Evolutionary conservation across 2,329 filamentous ascomycete genomes (phyloP), one percentile per base, ranked within the genome.

Genomic region (Chrysosporium queenslandicum): DNA sequence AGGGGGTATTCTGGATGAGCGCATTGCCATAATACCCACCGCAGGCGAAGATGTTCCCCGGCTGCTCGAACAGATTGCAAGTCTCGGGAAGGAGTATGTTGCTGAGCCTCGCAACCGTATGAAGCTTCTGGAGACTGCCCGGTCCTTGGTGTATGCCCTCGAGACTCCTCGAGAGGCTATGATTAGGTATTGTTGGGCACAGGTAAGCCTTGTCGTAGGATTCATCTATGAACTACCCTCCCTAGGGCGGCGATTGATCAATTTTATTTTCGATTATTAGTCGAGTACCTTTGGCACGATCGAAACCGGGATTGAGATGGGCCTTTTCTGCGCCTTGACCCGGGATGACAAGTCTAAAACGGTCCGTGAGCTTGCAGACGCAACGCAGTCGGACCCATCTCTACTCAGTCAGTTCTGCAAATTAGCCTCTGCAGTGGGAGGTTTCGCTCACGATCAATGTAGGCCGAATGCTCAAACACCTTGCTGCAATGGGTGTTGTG

Each of bases 81-180:
- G 42, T 1, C 50, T 58, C 16, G 56, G 59, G 7, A 45, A 59
- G 18, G 50, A 37, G 7, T 56, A 58, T 25, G 37, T n/a, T 12
- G 36, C 54, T 7, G 53, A 60, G 25, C 8, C 40, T 11, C 29
- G 55, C 3, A 56, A 57, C 9, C 59, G 63, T 6, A 40, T 61
- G 29, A 56, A 58, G 20, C 54, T 64, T 1, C 43, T 65, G 20
- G 60, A 63, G n/a, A 45, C 56, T n/a, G 61, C 59, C 8, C 60
- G 61, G n/a, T 55, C 61, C 3, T 49, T 65, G 4, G 55, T 61
- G 7, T 54, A 59, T 45, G 60, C 59, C 7, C 53, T 64, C 41
- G 63, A 66, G 41, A 66, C 61, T 11, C 64, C 63, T 2, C 58
- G 59, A 9, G 63, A 66, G 49, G 54, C 62, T 4, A 61, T 65